Evolutionary conservation across 2,329 filamentous ascomycete genomes (phyloP).

Genomic region (Colletotrichum lentis): DNA sequence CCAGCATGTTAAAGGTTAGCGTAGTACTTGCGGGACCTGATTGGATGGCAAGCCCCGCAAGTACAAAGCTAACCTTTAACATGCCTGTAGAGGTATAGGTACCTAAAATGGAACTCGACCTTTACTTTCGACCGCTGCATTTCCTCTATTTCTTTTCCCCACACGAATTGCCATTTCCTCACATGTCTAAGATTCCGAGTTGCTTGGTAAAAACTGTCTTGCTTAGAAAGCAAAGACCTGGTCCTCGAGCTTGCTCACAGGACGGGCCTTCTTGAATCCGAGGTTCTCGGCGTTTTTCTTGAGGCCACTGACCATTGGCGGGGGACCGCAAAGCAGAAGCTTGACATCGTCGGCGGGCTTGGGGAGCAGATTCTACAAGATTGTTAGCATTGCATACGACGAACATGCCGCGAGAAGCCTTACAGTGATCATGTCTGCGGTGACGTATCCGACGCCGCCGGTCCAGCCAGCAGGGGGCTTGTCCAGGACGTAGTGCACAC

Average conservation of each 20-base stretch:
- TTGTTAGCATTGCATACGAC: constrained; percentile 45
- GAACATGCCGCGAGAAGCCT: constrained; percentile 40
- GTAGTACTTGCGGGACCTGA: no score
- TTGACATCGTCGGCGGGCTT: constrained; percentile 87
- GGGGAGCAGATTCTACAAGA: constrained; percentile 75
- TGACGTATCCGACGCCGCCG: constrained; percentile 94
- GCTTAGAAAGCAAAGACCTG: constrained; percentile 90
- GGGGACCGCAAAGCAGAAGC: constrained; percentile 92
- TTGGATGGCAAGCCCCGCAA: no score
- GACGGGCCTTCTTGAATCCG: constrained; percentile 89
- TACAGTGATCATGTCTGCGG: constrained; percentile 92
- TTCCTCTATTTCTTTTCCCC: constrained; percentile 1
- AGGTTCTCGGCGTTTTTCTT: constrained; percentile 94
- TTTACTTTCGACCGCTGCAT: background rate
- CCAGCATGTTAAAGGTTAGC: no score
- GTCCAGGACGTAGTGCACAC: constrained; percentile 94
- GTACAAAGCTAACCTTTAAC: no score
- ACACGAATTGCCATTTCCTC: background rate
- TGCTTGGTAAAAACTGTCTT: background rate
- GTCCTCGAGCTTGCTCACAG: constrained; percentile 97
- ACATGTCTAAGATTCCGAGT: background rate
- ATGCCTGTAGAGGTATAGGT: no score
- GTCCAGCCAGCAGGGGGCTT: constrained; percentile 92
- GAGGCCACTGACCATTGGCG: constrained; percentile 94
- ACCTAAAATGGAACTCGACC: background rate